A percentile compares a stretch with the other conserved stretches of the same genome.
Conservation (phyloP, 169 alveolate species). For the Cryptosporidium ubiquitum region DNA sequence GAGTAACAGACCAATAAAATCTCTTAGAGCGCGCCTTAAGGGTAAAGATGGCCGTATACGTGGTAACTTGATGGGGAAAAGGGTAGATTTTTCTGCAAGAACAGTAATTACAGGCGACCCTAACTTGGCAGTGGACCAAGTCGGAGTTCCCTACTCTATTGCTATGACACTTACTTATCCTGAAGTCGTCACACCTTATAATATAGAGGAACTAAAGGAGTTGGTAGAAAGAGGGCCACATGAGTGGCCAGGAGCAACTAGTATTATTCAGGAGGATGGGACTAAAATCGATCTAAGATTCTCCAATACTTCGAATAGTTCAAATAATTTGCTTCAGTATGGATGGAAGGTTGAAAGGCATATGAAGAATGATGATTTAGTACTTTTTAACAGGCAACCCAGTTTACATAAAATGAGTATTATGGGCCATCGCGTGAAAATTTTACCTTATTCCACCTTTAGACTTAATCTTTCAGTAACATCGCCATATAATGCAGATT, state of each 20-base stretch:
- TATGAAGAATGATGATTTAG: conserved; percentile 98
- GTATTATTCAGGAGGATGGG: conserved; percentile 95
- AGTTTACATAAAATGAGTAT: conserved; percentile 99
- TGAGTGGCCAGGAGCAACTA: conserved; percentile 98
- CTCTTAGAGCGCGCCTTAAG: conserved; percentile 97
- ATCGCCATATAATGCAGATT: conserved; percentile 99
- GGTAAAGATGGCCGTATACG: conserved; percentile 99
- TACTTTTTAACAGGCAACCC: conserved; percentile 99
- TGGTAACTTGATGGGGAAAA: conserved; percentile 99
- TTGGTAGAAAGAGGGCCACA: conserved; percentile 96
- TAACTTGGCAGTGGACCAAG: conserved; percentile 93
- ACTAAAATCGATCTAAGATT: conserved; percentile 82
- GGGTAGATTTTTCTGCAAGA: conserved; percentile 99
- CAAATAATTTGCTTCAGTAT: conserved; percentile 84
- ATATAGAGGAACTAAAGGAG: conserved; percentile 90
- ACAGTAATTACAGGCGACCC: conserved; percentile 99
- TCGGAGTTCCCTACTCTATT: conserved; percentile 98
- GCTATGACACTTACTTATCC: conserved; percentile 99
- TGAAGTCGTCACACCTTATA: conserved; percentile 97
- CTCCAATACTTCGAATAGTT: conserved; percentile 60
- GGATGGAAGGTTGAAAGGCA: conserved; percentile 99
- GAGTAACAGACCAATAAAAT: conserved; percentile 96
- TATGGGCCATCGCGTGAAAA: conserved; percentile 99
- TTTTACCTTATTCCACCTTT: conserved; percentile 98
- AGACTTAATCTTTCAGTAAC: conserved; percentile 98